Conservation (phyloP, 1,284 basidiomycete species). For the Cutaneotrichosporon cutaneum region DNA sequence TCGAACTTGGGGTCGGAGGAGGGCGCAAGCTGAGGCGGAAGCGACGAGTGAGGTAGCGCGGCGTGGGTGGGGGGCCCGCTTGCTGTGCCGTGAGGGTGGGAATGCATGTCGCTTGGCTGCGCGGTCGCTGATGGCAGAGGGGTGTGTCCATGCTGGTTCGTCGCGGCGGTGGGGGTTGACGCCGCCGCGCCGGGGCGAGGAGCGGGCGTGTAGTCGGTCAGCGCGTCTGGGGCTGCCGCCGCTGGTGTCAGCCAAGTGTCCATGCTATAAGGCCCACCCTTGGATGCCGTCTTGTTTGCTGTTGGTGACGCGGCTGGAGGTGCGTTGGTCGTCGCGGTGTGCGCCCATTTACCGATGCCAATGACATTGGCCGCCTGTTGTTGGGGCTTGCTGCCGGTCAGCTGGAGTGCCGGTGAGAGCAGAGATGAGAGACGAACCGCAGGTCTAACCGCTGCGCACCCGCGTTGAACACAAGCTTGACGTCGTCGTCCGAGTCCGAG, state of each 20-base stretch:
- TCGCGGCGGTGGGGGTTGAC: slow-evolving; percentile 37
- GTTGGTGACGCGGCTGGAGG: slow-evolving; percentile 30
- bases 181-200: slow-evolving; percentile 58
- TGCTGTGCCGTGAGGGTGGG: slow-evolving; percentile 20
- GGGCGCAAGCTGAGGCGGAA: slow-evolving; percentile 36
- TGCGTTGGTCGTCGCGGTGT: slow-evolving; percentile 39
- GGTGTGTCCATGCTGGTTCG: slow-evolving; percentile 13
- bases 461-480: slow-evolving; percentile 51
- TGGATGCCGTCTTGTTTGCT: slow-evolving; percentile 20
- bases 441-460: slow-evolving; percentile 30
- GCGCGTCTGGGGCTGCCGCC: slow-evolving; percentile 63
- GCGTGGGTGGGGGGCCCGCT: slow-evolving; percentile 26
- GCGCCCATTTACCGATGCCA: slow-evolving; percentile 51
- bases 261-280: slow-evolving; percentile 22
- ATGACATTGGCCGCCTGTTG: slow-evolving; percentile 40
- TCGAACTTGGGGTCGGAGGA: slow-evolving; percentile 58
- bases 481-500: slow-evolving; percentile 51
- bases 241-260: slow-evolving; percentile 23
- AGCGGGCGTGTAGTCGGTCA: slow-evolving; percentile 87
- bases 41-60: slow-evolving; percentile 36
- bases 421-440: slow-evolving; percentile 13
- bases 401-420: too few species aligned
- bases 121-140: slow-evolving; percentile 9
- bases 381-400: slow-evolving; percentile 42
- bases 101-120: slow-evolving; percentile 13